These are phyloP conservation scores for Phytopythium aichiense DNA, from an alignment of 352 stramenopile species.

Conservation along the genomic window DNA sequence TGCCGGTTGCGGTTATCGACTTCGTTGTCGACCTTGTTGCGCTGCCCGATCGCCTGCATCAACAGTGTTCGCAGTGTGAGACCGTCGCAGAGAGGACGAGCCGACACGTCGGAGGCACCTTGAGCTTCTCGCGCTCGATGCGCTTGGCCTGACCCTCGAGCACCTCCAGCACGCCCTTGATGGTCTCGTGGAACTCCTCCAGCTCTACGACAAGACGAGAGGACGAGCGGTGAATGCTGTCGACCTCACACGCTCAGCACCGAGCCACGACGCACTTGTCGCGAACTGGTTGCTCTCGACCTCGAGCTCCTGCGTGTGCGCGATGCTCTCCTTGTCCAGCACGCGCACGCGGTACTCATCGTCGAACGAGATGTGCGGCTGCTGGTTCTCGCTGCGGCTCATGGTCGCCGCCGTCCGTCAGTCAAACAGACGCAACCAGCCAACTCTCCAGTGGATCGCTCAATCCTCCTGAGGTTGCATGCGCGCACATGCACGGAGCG, in stretches of 20 bases:
- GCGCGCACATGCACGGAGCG: slow-evolving; percentile 1
- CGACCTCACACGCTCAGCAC: neutral
- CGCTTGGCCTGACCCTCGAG: slow-evolving; percentile 74
- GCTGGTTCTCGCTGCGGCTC: slow-evolving; percentile 67
- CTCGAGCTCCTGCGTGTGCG: slow-evolving; percentile 72
- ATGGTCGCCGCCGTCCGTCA: slow-evolving; percentile 18
- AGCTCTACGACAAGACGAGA: slow-evolving; percentile 37
- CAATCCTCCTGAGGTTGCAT: neutral
- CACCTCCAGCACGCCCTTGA: slow-evolving; percentile 75
- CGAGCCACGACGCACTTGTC: slow-evolving; percentile 33
- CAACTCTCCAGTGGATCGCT: neutral
- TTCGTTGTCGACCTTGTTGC: slow-evolving; percentile 76
- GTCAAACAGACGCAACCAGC: neutral
- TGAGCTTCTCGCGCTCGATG: slow-evolving; percentile 81
- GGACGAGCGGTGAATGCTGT: neutral
- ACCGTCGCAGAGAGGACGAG: too few relatives aligned
- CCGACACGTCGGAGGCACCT: slow-evolving; percentile 24
- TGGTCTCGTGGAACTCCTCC: slow-evolving; percentile 79
- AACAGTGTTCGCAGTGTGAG: neutral
- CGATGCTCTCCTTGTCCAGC: slow-evolving; percentile 76
- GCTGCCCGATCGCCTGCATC: slow-evolving; percentile 67
- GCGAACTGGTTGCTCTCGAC: slow-evolving; percentile 82
- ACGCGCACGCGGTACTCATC: slow-evolving; percentile 77
- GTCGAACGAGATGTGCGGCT: slow-evolving; percentile 75
- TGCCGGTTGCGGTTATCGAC: slow-evolving; percentile 81